These are phyloP conservation scores for Cichorium intybus DNA, from an alignment of 140 eudicot genomes.

Conservation along the genomic window DNA sequence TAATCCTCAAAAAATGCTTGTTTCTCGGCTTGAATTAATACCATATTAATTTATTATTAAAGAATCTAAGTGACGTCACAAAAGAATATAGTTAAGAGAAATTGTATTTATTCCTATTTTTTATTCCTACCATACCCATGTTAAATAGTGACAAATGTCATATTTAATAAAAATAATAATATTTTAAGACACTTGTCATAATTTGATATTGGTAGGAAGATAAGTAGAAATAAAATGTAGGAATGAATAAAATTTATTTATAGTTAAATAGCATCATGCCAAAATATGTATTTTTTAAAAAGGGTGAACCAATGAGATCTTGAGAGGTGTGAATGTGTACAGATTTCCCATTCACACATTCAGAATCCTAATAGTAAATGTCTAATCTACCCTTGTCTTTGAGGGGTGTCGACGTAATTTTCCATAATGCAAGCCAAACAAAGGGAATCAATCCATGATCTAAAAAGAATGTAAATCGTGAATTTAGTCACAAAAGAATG, in stretches of 20 bases:
- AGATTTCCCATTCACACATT: background rate
- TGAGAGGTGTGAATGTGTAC: constrained; percentile 24
- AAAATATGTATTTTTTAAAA: constrained; percentile 9
- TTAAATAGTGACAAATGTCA: too few relatives aligned
- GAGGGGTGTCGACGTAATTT: background rate
- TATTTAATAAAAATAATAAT: too few relatives aligned
- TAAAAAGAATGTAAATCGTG: constrained; percentile 3
- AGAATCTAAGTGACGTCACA: constrained; percentile 8
- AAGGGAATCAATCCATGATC: background rate
- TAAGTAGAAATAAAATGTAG: too few relatives aligned
- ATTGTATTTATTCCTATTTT: too few relatives aligned
- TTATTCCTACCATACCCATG: too few relatives aligned
- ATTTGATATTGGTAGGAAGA: too few relatives aligned
- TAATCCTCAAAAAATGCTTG: background rate
- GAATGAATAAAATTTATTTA: too few relatives aligned
- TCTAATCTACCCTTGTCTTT: constrained; percentile 8
- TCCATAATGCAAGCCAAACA: background rate
- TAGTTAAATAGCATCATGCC: background rate
- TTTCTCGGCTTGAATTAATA: too few relatives aligned
- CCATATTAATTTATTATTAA: too few relatives aligned
- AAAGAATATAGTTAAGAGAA: too few relatives aligned
- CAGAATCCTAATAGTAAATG: background rate
- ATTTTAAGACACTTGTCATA: too few relatives aligned
- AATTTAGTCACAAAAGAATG: constrained; percentile 2
- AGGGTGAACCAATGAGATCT: constrained; percentile 13